Evolutionary conservation across 805 yeast species (phyloP).

Genomic region (Barnettozyma sucrosica): DNA sequence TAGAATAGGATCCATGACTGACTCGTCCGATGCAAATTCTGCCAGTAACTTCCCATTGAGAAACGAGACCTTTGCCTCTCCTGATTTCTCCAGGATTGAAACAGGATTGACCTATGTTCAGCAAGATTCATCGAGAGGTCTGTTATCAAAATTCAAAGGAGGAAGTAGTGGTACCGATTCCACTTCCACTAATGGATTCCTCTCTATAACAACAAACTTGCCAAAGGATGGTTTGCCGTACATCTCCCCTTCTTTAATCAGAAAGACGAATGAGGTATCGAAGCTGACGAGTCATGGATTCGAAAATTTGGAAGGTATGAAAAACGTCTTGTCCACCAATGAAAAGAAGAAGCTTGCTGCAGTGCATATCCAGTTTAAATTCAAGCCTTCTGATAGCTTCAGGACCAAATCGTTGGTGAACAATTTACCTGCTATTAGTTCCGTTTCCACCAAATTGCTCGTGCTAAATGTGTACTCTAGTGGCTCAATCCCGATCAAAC

Average conservation of each 20-base stretch:
- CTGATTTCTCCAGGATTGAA: slow-evolving; percentile 19
- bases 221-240: slow-evolving; percentile 34
- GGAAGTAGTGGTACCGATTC: not conserved
- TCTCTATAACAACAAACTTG: slow-evolving; percentile 25
- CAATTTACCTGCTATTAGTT: slow-evolving; percentile 11
- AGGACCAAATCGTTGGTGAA: slow-evolving; percentile 26
- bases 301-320: slow-evolving; percentile 30
- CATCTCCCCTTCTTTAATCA: slow-evolving; percentile 31
- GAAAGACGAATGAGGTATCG: slow-evolving; percentile 31
- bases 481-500: slow-evolving; percentile 35
- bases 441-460: slow-evolving; percentile 27
- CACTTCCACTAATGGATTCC: slow-evolving; percentile 24
- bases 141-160: not conserved
- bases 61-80: slow-evolving; percentile 13
- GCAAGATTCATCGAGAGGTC: not conserved
- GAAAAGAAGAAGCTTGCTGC: slow-evolving; percentile 25
- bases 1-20: slow-evolving; percentile 1
- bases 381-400: slow-evolving; percentile 26
- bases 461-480: slow-evolving; percentile 31
- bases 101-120: slow-evolving; percentile 10
- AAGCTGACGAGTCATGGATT: slow-evolving; percentile 29
- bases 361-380: slow-evolving; percentile 27
- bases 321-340: slow-evolving; percentile 24
- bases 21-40: not conserved
- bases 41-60: slow-evolving; percentile 20